Percentiles rank a stretch among this genome's conserved stretches.
These are phyloP conservation scores for Hyphopichia fennica DNA, from an alignment of 1,139 yeast genomes.

Conservation along the genomic window DNA sequence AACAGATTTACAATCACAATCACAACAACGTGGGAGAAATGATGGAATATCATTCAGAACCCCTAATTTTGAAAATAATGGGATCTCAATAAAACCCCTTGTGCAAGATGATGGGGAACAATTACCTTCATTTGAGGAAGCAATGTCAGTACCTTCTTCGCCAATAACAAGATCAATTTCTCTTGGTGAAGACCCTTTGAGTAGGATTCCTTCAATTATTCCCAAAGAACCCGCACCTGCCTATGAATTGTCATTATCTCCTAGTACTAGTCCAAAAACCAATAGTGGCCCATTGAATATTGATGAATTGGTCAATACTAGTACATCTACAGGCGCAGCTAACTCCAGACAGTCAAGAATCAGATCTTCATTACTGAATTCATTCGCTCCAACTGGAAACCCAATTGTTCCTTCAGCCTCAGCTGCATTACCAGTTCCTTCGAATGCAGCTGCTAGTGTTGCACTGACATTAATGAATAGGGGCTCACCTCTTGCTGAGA, in stretches of 20 bases:
- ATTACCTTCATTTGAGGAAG: constrained; percentile 64
- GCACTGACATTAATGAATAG: neutral
- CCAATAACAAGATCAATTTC: constrained; percentile 39
- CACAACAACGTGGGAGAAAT: neutral
- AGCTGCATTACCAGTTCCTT: neutral
- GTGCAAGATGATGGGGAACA: constrained; percentile 23
- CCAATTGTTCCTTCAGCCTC: neutral
- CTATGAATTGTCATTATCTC: constrained; percentile 23
- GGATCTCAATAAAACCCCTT: constrained; percentile 40
- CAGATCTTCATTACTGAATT: constrained; percentile 23
- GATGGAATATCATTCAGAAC: constrained; percentile 27
- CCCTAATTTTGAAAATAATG: constrained; percentile 35
- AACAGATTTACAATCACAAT: neutral
- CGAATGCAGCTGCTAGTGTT: neutral
- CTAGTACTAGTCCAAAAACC: constrained; percentile 8
- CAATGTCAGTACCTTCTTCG: constrained; percentile 32
- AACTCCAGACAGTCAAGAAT: constrained; percentile 16
- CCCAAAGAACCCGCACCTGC: constrained; percentile 40
- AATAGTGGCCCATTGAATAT: constrained; percentile 7
- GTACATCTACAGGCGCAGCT: neutral
- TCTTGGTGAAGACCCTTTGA: constrained; percentile 33
- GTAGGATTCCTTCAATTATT: constrained; percentile 32
- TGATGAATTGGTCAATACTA: constrained; percentile 10
- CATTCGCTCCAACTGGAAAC: constrained; percentile 19
- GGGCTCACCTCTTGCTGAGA: neutral